Conservation (phyloP, 345 rosid species). For the Raphanus raphanistrum region DNA sequence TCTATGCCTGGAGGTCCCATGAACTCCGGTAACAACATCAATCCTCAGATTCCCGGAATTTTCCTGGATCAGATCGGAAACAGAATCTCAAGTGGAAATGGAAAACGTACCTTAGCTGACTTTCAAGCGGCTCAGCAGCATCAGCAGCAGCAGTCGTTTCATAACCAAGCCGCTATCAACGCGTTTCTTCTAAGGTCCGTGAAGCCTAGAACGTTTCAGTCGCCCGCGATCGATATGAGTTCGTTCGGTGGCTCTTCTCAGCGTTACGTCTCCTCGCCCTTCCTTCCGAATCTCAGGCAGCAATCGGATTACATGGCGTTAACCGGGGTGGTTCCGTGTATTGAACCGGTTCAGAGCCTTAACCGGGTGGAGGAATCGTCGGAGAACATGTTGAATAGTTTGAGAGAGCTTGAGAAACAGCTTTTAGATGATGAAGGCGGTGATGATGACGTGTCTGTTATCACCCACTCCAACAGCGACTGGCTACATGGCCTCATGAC, state of each 20-base stretch:
- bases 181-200: constrained; percentile 66
- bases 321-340: constrained; percentile 41
- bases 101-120: constrained; percentile 65
- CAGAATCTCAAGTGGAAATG: constrained; percentile 34
- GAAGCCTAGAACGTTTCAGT: constrained; percentile 60
- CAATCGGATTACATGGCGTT: constrained; percentile 22
- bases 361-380: constrained; percentile 47
- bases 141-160: constrained; percentile 29
- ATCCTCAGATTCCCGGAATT: constrained; percentile 54
- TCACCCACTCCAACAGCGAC: constrained; percentile 71
- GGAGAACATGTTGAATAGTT: constrained; percentile 69
- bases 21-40: constrained; percentile 17
- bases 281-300: constrained; percentile 60
- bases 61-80: constrained; percentile 66
- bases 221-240: constrained; percentile 43
- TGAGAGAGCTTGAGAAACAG: constrained; percentile 81
- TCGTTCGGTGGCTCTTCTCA: constrained; percentile 36
- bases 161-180: constrained; percentile 46
- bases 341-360: constrained; percentile 40
- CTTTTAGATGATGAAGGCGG: constrained; percentile 70
- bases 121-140: constrained; percentile 53
- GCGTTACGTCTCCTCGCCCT: constrained; percentile 49
- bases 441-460: constrained; percentile 69
- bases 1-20: constrained; percentile 40
- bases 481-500: constrained; percentile 72